phyloP scores from a whole-genome alignment of 1,284 basidiomycete species.

The Phlebopus sp. region DNA sequence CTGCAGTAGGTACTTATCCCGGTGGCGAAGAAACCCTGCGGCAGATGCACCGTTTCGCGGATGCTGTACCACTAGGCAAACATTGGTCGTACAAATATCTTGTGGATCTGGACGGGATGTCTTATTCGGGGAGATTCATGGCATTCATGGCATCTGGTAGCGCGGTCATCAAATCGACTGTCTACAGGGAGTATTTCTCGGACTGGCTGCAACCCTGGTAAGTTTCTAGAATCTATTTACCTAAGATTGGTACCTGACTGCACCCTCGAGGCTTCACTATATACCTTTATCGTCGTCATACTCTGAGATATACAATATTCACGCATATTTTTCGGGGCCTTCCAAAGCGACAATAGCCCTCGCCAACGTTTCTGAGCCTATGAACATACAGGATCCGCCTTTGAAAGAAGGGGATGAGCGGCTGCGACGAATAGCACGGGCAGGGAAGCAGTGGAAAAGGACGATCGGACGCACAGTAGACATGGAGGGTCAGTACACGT shows the following conservation, averaged over 20 bases:
- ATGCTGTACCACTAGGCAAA: slow-evolving; percentile 76
- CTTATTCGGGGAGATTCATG: slow-evolving; percentile 90
- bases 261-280: slow-evolving; percentile 77
- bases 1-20: slow-evolving; percentile 72
- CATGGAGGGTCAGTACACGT: slow-evolving; percentile 72
- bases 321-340: slow-evolving; percentile 86
- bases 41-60: slow-evolving; percentile 70
- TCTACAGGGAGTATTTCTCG: slow-evolving; percentile 87
- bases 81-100: slow-evolving; percentile 94
- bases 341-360: slow-evolving; percentile 57
- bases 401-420: slow-evolving; percentile 68
- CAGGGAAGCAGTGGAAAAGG: slow-evolving; percentile 88
- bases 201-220: slow-evolving; percentile 85
- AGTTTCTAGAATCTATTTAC: slow-evolving; percentile 23
- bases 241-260: slow-evolving; percentile 5
- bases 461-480: slow-evolving; percentile 78
- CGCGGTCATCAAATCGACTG: slow-evolving; percentile 84
- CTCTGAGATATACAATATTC: slow-evolving; percentile 88
- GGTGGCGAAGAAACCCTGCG: slow-evolving; percentile 76
- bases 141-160: slow-evolving; percentile 85
- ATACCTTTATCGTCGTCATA: slow-evolving; percentile 87
- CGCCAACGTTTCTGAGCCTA: slow-evolving; percentile 38
- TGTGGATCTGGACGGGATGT: slow-evolving; percentile 90
- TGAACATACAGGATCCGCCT: slow-evolving; percentile 32
- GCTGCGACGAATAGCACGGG: slow-evolving; percentile 77